These are phyloP conservation scores for Artemisia princeps DNA, from an alignment of 140 eudicot species.

Conservation along the genomic window DNA sequence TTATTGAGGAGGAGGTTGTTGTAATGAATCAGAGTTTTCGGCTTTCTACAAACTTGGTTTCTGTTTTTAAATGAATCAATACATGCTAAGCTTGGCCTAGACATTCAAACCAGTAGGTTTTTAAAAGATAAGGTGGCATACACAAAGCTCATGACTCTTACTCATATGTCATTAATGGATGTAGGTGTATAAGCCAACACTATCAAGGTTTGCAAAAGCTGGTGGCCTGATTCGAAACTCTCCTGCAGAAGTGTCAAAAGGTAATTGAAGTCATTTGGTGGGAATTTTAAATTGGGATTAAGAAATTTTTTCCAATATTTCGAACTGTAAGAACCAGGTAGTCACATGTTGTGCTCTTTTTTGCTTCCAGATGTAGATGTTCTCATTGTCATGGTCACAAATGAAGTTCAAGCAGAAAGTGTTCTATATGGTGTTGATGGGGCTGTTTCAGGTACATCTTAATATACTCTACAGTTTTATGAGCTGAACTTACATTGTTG, in stretches of 20 bases:
- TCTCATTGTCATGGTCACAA: slow-evolving; percentile 88
- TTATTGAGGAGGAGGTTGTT: too few relatives aligned
- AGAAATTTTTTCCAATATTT: background rate
- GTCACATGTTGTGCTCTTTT: slow-evolving; percentile 1
- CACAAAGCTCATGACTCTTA: slow-evolving; percentile 14
- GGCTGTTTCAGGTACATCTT: slow-evolving; percentile 68
- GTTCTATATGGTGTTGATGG: slow-evolving; percentile 82
- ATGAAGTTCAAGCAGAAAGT: slow-evolving; percentile 95
- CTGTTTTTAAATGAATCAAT: too few relatives aligned
- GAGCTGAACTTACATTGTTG: slow-evolving; percentile 28
- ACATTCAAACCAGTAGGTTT: too few relatives aligned
- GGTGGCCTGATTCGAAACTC: slow-evolving; percentile 72
- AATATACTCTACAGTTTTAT: slow-evolving; percentile 1
- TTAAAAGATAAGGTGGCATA: background rate
- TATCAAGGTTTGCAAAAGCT: slow-evolving; percentile 57
- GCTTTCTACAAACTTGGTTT: too few relatives aligned
- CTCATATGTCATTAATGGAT: slow-evolving; percentile 21
- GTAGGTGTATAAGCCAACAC: slow-evolving; percentile 83
- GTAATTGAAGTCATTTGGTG: slow-evolving; percentile 32
- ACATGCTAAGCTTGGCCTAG: too few relatives aligned
- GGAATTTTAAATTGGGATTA: too few relatives aligned
- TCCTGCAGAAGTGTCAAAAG: slow-evolving; percentile 87
- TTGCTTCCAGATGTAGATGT: slow-evolving; percentile 64
- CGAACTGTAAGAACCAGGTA: slow-evolving; percentile 7
- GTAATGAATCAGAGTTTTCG: too few relatives aligned